Evolutionary conservation across 192 early-diverging fungal genomes (phyloP).

Genomic region (Backusella sp.): DNA sequence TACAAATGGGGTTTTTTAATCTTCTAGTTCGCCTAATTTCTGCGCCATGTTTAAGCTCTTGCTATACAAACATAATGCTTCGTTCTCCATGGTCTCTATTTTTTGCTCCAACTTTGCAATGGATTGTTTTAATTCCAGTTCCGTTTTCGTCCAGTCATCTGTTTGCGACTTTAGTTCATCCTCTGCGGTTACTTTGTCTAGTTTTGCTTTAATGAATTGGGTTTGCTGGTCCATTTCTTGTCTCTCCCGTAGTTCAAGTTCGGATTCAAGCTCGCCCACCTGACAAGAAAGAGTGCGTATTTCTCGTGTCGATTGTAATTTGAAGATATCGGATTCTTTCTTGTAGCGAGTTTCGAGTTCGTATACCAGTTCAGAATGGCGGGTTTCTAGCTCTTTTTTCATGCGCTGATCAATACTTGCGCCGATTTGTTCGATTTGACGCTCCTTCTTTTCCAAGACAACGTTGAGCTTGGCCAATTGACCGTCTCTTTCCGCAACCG

Average conservation of each 20-base stretch:
- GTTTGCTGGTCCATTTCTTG: neutral
- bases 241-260: constrained; percentile 1
- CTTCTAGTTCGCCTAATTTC: constrained; percentile 8
- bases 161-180: neutral
- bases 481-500: constrained; percentile 11
- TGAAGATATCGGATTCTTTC: neutral
- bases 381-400: neutral
- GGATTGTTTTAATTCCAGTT: neutral
- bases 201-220: neutral
- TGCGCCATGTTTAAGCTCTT: constrained; percentile 21
- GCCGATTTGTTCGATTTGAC: neutral
- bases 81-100: neutral
- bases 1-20: neutral
- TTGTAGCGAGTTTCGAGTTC: neutral
- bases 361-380: neutral
- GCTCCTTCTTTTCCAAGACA: neutral
- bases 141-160: neutral
- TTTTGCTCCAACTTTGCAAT: constrained; percentile 4
- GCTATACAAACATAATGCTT: constrained; percentile 9
- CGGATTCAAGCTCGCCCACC: constrained; percentile 9
- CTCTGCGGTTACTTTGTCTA: neutral
- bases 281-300: neutral
- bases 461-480: constrained; percentile 8
- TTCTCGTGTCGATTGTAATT: constrained; percentile 8
- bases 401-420: neutral